Evolutionary conservation across 108 stramenopile genomes (phyloP).

Genomic region (Nitzschia sp.): DNA sequence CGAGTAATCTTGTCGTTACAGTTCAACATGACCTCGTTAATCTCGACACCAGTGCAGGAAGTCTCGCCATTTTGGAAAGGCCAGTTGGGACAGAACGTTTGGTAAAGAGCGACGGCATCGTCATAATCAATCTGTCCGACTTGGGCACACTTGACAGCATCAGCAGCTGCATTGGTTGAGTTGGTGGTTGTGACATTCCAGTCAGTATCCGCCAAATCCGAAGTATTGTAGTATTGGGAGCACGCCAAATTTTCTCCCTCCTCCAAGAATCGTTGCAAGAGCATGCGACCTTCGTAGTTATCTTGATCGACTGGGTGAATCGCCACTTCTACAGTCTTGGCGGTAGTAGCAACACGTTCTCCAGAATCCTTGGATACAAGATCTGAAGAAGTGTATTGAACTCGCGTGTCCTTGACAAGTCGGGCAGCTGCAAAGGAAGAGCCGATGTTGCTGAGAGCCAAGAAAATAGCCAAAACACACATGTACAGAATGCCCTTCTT

Average conservation of each 20-base stretch:
- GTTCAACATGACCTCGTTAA: slow-evolving; percentile 3
- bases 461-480: slow-evolving; percentile 33
- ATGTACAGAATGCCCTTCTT: slow-evolving; percentile 35
- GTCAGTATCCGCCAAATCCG: not conserved
- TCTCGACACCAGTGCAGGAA: not conserved
- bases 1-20: slow-evolving; percentile 3
- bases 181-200: not conserved
- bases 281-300: not conserved
- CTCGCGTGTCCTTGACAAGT: slow-evolving; percentile 52
- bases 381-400: slow-evolving; percentile 8
- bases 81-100: slow-evolving; percentile 7
- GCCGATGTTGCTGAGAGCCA: slow-evolving; percentile 50
- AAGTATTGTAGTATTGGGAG: not conserved
- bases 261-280: not conserved
- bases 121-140: slow-evolving; percentile 7
- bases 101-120: slow-evolving; percentile 5
- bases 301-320: slow-evolving; percentile 7
- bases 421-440: slow-evolving; percentile 54
- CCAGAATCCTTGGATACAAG: slow-evolving; percentile 14
- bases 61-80: not conserved
- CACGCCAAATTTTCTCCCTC: not conserved
- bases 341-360: slow-evolving; percentile 25
- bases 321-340: slow-evolving; percentile 10
- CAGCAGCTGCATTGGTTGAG: not conserved
- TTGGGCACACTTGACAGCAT: not conserved